Base-by-base conservation (phyloP, 805 yeast genomes). In the Candida germanica region DNA sequence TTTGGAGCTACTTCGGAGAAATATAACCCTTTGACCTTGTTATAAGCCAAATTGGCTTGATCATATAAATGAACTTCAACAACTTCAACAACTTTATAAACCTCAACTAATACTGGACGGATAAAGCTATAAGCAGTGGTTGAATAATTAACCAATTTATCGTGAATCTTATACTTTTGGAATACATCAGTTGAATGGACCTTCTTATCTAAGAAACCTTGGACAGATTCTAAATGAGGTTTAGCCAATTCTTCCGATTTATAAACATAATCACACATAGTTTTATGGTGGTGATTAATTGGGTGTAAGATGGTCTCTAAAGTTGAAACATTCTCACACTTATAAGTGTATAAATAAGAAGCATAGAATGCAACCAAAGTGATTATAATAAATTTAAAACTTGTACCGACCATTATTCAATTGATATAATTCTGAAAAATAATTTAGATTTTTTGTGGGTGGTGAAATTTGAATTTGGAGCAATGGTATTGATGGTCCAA, bases 311-410 rank as follows among this genome's bases (percentile, higher is more conserved):
- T 52, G 10, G 48, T 37, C 29, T 58, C 49, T 36, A 55, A 54
- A 11, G 54, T 58, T 36, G 57, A 56, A 40, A 64, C 53, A 22
- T 53, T 41, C 30, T 50, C 55, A 49, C 73, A 68, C 50, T 67
- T 67, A 55, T 64, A 66, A 22, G 58, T 49, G 47, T 51, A 53
- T 43, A 68, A 62, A 54, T 68, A 68, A 26, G 58, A 42, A 22
- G 58, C 44, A 48, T 68, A 68, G 30, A 63, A 43, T 20, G 57
- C 49, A 29, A 61, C 36, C 33, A 58, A 42, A 21, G 59, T 42
- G 31, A 54, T 37, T 26, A 58, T 24, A 33, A 50, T 29, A 18
- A 35, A 32, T 31, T 44, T 44, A 12, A 44, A 29, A 15, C 35
- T 26, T n/a, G 35, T 30, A 19, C 29, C 33, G 13, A 33, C 22